These are phyloP conservation scores for Boletus holoroseus DNA, from an alignment of 1,284 basidiomycete species.

Conservation along the genomic window DNA sequence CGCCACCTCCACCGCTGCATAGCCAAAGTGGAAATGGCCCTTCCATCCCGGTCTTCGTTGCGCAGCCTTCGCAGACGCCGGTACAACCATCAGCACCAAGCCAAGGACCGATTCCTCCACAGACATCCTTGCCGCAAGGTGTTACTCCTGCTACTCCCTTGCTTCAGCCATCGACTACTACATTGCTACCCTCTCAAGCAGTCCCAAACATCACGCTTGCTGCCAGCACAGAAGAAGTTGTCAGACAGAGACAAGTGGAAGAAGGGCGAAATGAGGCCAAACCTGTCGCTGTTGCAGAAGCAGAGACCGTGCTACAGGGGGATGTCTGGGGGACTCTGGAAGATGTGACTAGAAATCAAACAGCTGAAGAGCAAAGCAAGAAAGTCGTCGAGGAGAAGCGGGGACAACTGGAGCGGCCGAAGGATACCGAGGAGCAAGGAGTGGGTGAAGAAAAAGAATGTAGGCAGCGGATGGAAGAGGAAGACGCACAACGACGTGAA, in stretches of 20 bases:
- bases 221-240: neutral
- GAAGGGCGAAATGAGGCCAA: neutral
- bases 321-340: neutral
- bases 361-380: neutral
- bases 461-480: constrained; percentile 12
- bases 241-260: neutral
- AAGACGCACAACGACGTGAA: constrained; percentile 9
- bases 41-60: neutral
- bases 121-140: neutral
- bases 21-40: constrained; percentile 2
- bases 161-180: neutral
- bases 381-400: neutral
- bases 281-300: neutral
- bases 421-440: constrained; percentile 5
- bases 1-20: neutral
- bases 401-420: neutral
- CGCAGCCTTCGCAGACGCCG: constrained; percentile 8
- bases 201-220: too few relatives aligned
- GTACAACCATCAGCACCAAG: neutral
- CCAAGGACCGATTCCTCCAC: constrained; percentile 5
- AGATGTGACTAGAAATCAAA: neutral
- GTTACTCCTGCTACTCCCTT: neutral
- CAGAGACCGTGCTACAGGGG: neutral
- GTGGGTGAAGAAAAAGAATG: constrained; percentile 13
- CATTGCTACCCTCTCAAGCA: neutral